phyloP scores from a whole-genome alignment of 2,329 filamentous ascomycete species.

The Pyrenophora tritici-repentis region DNA sequence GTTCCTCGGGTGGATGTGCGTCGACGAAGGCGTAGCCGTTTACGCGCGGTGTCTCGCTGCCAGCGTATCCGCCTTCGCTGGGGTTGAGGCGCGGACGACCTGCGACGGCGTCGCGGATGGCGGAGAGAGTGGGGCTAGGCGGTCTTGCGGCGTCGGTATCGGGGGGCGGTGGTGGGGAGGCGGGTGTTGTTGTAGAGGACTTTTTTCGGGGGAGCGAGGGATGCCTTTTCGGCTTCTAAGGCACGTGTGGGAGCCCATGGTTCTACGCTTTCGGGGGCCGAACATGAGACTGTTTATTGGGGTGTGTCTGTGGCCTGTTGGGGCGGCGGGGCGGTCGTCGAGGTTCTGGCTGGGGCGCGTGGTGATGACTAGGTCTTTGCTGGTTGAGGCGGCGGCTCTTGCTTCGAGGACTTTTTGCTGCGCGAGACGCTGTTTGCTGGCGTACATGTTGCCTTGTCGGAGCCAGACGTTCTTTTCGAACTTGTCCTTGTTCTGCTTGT shows the following conservation, averaged over 20 bases:
- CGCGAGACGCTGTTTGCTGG: conserved; percentile 64
- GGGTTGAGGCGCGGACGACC: conserved; percentile 68
- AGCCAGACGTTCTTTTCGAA: conserved; percentile 88
- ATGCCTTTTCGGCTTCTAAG: conserved; percentile 70
- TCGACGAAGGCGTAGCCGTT: conserved; percentile 96
- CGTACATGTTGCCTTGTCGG: conserved; percentile 84
- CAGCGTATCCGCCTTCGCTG: conserved; percentile 65
- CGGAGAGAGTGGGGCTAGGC: conserved; percentile 80
- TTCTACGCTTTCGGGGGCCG: conserved; percentile 67
- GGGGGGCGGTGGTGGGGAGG: conserved; percentile 58
- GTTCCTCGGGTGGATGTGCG: conserved; percentile 82
- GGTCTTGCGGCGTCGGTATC: conserved; percentile 53
- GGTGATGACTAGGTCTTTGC: conserved; percentile 51
- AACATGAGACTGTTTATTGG: conserved; percentile 90
- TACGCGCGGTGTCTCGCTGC: conserved; percentile 82
- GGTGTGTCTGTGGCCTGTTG: conserved; percentile 70
- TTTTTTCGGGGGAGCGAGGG: conserved; percentile 74
- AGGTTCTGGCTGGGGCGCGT: conserved; percentile 64
- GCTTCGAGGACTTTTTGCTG: conserved; percentile 74
- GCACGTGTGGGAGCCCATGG: conserved; percentile 62
- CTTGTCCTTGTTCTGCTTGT: conserved; percentile 84
- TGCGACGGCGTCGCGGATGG: conserved; percentile 80
- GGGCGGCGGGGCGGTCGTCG: conserved; percentile 76
- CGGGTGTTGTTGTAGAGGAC: conserved; percentile 85
- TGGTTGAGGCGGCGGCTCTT: conserved; percentile 53